A percentile compares a stretch with the other conserved stretches of the same genome.
These are phyloP conservation scores for Hemisphaericaspora subhashii DNA, from an alignment of 1,139 yeast genomes.

Conservation along the genomic window DNA sequence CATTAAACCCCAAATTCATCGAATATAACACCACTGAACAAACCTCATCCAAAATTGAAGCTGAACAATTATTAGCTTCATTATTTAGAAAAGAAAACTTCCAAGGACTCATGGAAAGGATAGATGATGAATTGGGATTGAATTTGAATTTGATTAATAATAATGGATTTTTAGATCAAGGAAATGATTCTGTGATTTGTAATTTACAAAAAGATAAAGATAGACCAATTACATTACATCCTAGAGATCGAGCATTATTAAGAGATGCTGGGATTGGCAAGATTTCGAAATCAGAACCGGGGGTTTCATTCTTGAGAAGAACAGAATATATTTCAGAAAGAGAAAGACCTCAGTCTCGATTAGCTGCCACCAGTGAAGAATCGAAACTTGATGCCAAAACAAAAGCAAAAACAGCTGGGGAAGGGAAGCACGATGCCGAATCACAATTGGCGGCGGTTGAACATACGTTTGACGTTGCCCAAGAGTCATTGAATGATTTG, in stretches of 20 bases:
- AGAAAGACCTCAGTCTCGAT: conserved; percentile 32
- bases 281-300: conserved; percentile 53
- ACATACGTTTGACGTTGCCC: conserved; percentile 66
- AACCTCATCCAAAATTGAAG: conserved; percentile 45
- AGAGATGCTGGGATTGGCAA: conserved; percentile 70
- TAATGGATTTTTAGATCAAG: conserved; percentile 68
- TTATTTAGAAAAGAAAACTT: conserved; percentile 78
- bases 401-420: conserved; percentile 15
- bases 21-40: conserved; percentile 48
- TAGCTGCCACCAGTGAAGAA: conserved; percentile 15
- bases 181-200: conserved; percentile 49
- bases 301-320: conserved; percentile 85
- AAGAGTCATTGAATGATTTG: conserved; percentile 44
- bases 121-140: conserved; percentile 77
- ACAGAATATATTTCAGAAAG: conserved; percentile 81
- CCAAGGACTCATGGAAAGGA: conserved; percentile 59
- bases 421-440: conserved; percentile 54
- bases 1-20: conserved; percentile 83
- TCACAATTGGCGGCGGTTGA: conserved; percentile 71
- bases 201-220: conserved; percentile 21
- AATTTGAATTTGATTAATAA: conserved; percentile 69
- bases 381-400: conserved; percentile 15
- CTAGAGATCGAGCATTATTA: conserved; percentile 72
- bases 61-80: conserved; percentile 68
- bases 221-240: conserved; percentile 53